phyloP scores from a whole-genome alignment of 1,284 basidiomycete species.

The Ceratobasidium sp. region DNA sequence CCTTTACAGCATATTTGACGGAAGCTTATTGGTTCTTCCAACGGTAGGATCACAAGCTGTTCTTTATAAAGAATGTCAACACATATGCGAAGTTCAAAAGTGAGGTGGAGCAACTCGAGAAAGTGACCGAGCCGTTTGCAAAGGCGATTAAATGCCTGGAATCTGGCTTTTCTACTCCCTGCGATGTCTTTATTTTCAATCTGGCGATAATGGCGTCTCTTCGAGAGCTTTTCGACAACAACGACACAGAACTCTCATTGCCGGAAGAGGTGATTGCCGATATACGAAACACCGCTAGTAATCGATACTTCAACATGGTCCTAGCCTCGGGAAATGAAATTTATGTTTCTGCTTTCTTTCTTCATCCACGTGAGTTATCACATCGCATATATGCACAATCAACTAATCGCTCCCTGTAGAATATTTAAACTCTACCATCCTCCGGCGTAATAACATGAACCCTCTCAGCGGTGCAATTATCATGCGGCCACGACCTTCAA shows the following conservation, averaged over 20 bases:
- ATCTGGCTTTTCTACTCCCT: constrained; percentile 32
- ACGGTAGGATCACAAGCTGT: constrained; percentile 14
- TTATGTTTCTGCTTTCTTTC: constrained; percentile 43
- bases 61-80: constrained; percentile 6
- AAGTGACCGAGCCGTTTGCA: constrained; percentile 41
- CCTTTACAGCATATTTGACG: background rate
- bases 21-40: background rate
- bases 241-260: constrained; percentile 25
- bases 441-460: constrained; percentile 18
- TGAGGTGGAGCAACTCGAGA: constrained; percentile 31
- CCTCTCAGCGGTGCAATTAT: background rate
- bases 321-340: constrained; percentile 25
- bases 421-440: background rate
- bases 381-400: background rate
- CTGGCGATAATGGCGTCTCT: constrained; percentile 35
- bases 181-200: constrained; percentile 45
- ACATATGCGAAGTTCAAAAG: background rate
- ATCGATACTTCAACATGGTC: constrained; percentile 40
- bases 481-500: background rate
- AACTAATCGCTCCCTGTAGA: background rate
- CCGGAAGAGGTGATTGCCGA: constrained; percentile 10
- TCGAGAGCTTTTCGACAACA: constrained; percentile 32
- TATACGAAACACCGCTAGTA: constrained; percentile 1
- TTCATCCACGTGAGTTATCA: constrained; percentile 38
- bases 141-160: constrained; percentile 43